These are phyloP conservation scores for Sclerotinia subarctica DNA, from an alignment of 2,329 filamentous ascomycete genomes.

Conservation along the genomic window DNA sequence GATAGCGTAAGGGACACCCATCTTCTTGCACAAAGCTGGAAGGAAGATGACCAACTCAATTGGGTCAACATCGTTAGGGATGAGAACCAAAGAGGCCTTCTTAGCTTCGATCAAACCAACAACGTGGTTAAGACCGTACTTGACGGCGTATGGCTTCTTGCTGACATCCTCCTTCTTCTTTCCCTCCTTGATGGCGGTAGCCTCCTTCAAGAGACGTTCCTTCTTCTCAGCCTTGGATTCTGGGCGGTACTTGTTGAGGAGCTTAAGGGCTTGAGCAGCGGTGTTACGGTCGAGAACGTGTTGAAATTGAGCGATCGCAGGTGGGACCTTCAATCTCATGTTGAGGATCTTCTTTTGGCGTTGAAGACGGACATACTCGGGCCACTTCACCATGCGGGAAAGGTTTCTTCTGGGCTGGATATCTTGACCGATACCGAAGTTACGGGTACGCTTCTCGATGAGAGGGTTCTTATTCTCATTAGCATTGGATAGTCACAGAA, in stretches of 20 bases:
- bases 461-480: conserved; percentile 77
- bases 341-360: conserved; percentile 85
- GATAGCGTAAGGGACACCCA: conserved; percentile 99
- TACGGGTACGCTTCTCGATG: conserved; percentile 94
- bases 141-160: conserved; percentile 99
- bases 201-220: conserved; percentile 97
- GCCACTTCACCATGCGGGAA: conserved; percentile 98
- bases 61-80: conserved; percentile 98
- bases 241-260: conserved; percentile 99
- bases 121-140: conserved; percentile 99
- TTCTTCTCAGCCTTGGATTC: conserved; percentile 99
- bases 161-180: conserved; percentile 99
- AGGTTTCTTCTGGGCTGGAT: conserved; percentile 96
- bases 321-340: conserved; percentile 97
- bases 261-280: conserved; percentile 95
- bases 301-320: conserved; percentile 96
- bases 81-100: conserved; percentile 97
- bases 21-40: conserved; percentile 98
- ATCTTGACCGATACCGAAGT: conserved; percentile 99
- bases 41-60: conserved; percentile 99
- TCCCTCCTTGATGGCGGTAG: conserved; percentile 93
- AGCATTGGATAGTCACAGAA: conserved; percentile 22
- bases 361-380: conserved; percentile 97
- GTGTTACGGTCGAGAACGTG: conserved; percentile 96
- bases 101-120: conserved; percentile 98